Percentiles rank a stretch among this genome's conserved stretches.
These are phyloP conservation scores for Wickerhamomyces pijperi DNA, from an alignment of 805 yeast species.

Conservation along the genomic window DNA sequence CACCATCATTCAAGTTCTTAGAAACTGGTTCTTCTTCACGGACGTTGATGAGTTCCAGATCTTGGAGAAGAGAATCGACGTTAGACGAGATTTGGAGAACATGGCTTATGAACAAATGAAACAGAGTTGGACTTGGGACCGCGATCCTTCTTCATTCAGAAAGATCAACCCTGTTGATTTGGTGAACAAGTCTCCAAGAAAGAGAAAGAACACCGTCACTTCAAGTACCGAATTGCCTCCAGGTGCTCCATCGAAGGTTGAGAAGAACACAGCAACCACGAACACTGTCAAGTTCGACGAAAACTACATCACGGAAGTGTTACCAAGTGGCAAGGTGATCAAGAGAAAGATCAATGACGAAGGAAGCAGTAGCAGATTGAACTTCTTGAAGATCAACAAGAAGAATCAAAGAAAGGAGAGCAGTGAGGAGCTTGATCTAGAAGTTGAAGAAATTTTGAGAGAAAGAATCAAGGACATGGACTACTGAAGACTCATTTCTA, in stretches of 20 bases:
- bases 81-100: conserved; percentile 61
- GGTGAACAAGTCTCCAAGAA: conserved; percentile 7
- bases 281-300: conserved; percentile 10
- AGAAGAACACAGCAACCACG: conserved; percentile 16
- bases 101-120: conserved; percentile 62
- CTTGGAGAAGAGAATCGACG: conserved; percentile 56
- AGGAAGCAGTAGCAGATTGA: conserved; percentile 19
- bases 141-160: conserved; percentile 28
- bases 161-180: conserved; percentile 2
- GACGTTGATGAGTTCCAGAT: conserved; percentile 75
- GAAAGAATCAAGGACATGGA: conserved; percentile 30
- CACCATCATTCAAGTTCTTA: conserved; percentile 44
- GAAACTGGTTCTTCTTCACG: conserved; percentile 45
- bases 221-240: conserved; percentile 38
- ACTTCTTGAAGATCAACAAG: conserved; percentile 26
- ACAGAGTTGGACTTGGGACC: conserved; percentile 68
- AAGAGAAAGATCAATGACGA: conserved; percentile 25
- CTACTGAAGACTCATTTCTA: not conserved
- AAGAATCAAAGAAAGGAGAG: conserved; percentile 19
- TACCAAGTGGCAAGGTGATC: conserved; percentile 67
- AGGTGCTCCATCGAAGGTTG: conserved; percentile 27
- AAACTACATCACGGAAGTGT: conserved; percentile 39
- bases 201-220: conserved; percentile 16
- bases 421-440: conserved; percentile 24
- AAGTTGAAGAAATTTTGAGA: conserved; percentile 45